These are phyloP conservation scores for Ogataea sp. DNA, from an alignment of 805 yeast species.

Conservation along the genomic window DNA sequence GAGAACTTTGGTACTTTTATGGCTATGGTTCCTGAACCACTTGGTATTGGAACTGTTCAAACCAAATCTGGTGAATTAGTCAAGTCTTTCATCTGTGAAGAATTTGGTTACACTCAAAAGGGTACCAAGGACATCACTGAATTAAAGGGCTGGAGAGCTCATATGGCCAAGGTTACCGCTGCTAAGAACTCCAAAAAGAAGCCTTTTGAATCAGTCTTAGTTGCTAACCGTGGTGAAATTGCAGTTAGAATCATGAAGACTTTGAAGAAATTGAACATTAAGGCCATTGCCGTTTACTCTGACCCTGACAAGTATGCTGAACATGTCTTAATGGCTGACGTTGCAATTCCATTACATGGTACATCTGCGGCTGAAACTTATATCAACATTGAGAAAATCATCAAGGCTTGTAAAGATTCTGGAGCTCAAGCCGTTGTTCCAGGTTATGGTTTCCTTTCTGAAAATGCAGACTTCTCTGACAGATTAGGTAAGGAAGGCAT, in stretches of 20 bases:
- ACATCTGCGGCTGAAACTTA: constrained; percentile 86
- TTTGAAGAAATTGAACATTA: constrained; percentile 68
- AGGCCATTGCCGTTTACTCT: constrained; percentile 81
- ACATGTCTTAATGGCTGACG: constrained; percentile 81
- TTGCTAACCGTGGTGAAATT: constrained; percentile 96
- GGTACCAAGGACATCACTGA: constrained; percentile 78
- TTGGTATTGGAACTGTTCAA: constrained; percentile 92
- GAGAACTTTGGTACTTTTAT: constrained; percentile 79
- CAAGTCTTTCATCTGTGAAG: constrained; percentile 94
- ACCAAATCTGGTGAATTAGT: constrained; percentile 74
- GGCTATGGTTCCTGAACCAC: constrained; percentile 84
- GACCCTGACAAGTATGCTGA: constrained; percentile 84
- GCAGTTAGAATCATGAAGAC: constrained; percentile 93
- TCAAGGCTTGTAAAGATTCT: constrained; percentile 75
- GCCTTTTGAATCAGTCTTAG: constrained; percentile 79
- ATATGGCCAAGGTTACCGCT: constrained; percentile 29
- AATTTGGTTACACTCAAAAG: constrained; percentile 62
- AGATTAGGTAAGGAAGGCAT: constrained; percentile 76
- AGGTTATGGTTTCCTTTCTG: constrained; percentile 94
- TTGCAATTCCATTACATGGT: constrained; percentile 73
- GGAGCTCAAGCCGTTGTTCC: constrained; percentile 95
- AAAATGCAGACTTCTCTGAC: constrained; percentile 93
- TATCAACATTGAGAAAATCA: constrained; percentile 74
- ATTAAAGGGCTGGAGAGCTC: constrained; percentile 83
- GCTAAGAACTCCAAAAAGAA: constrained; percentile 26